phyloP scores from a whole-genome alignment of 352 stramenopile genomes.

The Phytophthora niederhauseri region DNA sequence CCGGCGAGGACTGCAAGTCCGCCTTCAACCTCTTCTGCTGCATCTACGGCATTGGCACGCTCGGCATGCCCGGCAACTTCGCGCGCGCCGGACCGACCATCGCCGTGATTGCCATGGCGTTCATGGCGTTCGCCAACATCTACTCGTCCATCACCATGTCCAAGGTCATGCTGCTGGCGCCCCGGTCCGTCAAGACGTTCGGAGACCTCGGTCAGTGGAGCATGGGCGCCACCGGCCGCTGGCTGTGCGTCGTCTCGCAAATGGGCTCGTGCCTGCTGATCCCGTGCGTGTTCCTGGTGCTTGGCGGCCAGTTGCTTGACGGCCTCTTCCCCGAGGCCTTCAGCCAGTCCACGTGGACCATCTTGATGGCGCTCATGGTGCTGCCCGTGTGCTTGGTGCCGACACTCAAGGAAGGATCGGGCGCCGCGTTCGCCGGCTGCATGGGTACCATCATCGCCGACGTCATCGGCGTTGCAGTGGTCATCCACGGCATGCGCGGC shows the following conservation, averaged over 20 bases:
- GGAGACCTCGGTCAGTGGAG: slow-evolving; percentile 66
- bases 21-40: slow-evolving; percentile 71
- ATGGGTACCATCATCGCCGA: slow-evolving; percentile 68
- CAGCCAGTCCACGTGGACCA: slow-evolving; percentile 59
- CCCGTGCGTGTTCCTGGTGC: slow-evolving; percentile 63
- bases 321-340: slow-evolving; percentile 59
- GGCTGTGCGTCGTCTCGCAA: slow-evolving; percentile 54
- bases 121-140: slow-evolving; percentile 75
- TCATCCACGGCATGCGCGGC: slow-evolving; percentile 60
- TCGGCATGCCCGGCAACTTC: slow-evolving; percentile 77
- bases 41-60: slow-evolving; percentile 72
- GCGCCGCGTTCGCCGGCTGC: slow-evolving; percentile 60
- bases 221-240: slow-evolving; percentile 57
- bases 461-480: slow-evolving; percentile 49
- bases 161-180: slow-evolving; percentile 64
- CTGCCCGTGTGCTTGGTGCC: slow-evolving; percentile 60
- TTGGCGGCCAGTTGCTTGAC: slow-evolving; percentile 55
- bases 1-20: slow-evolving; percentile 58
- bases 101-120: slow-evolving; percentile 52
- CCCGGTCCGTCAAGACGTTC: slow-evolving; percentile 58
- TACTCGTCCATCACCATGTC: slow-evolving; percentile 63
- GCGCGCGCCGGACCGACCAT: slow-evolving; percentile 59
- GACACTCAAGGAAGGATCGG: slow-evolving; percentile 69
- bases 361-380: slow-evolving; percentile 62
- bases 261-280: slow-evolving; percentile 64